Base-by-base conservation (phyloP, 371 early-diverging fungal genomes). In the Circinella minor region DNA sequence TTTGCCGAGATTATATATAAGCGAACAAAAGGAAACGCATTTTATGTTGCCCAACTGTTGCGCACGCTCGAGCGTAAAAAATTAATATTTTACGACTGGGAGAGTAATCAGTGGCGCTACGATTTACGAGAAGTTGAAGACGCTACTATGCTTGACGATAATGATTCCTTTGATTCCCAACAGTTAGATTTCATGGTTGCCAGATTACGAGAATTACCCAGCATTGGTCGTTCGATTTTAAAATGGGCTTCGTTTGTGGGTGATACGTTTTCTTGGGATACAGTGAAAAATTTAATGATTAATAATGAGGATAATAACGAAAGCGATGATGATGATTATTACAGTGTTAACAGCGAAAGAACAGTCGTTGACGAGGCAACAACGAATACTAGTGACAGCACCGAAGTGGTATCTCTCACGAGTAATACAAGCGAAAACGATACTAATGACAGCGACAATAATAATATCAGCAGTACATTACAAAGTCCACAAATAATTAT, bases 241-340 rank as follows among this genome's bases (percentile, higher is more conserved):
- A 80, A 80, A 63, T 81, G 77, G 77, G 80, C 81, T 8, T 81
- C 81, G 0, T 81, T 81, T 71, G 76, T 81, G 0, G 84, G 84
- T 9, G 79, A 83, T 37, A 77, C 77, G 0, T 83, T 83, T 51
- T 80, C 80, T 4, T 81, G 81, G 81, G 76, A 74, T 20, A 78
- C 78, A 1, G 79, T 83, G 14, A 77, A 76, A 55, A 72, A 76
- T 17, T 61, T 83, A 17, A 79, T 83, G 80, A 13, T 74, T 0
- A 20, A 27, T 13, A 11, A 43, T 6, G 43, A 43, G 6, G 43
- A 57, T 34, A 72, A 77, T 9, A 34, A 37, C 65, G 72, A 71
- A 20, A 36, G 60, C 36, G 62, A 38, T 11, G 18, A 48, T 11
- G 54, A 68, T 5, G 36, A 46, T 39, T 14, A 57, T 14, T 74